Percentiles rank a stretch among this genome's conserved stretches.
Evolutionary conservation across 768 basidiomycete genomes (phyloP).

Genomic region (Rhizopogon rudus): DNA sequence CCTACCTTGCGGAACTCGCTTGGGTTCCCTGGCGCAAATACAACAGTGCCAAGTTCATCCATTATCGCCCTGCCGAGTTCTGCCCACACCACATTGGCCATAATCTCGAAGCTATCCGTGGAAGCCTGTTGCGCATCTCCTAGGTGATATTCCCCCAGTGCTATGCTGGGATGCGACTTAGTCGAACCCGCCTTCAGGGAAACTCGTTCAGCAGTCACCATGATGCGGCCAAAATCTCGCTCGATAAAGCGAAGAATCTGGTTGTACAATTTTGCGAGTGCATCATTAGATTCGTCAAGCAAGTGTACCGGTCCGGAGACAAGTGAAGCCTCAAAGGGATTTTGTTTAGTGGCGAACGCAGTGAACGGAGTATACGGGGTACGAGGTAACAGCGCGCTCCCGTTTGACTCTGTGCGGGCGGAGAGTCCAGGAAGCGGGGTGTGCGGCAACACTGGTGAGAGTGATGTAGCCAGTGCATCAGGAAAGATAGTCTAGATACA

Average conservation of each 20-base stretch:
- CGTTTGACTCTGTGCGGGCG: constrained; percentile 1
- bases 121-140: constrained; percentile 6
- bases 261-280: constrained; percentile 76
- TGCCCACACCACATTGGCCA: constrained; percentile 87
- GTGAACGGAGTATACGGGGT: constrained; percentile 52
- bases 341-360: constrained; percentile 39
- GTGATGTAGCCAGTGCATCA: constrained; percentile 61
- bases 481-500: constrained; percentile 63
- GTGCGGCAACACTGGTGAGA: constrained; percentile 72
- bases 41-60: constrained; percentile 73
- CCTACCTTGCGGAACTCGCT: constrained; percentile 82
- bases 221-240: constrained; percentile 64
- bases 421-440: constrained; percentile 49
- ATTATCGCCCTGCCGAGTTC: constrained; percentile 78
- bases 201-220: constrained; percentile 72
- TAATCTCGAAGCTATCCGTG: constrained; percentile 64
- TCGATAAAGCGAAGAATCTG: constrained; percentile 78
- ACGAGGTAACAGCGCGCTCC: constrained; percentile 39
- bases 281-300: constrained; percentile 61
- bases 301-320: constrained; percentile 39
- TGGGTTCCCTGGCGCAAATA: constrained; percentile 92
- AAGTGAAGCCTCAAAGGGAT: constrained; percentile 30
- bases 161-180: constrained; percentile 8
- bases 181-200: constrained; percentile 41
- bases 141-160: background rate